Percentiles rank a stretch among this genome's conserved stretches.
Evolutionary conservation across 441 rosid species (phyloP).

Genomic region (Sinapis alba): DNA sequence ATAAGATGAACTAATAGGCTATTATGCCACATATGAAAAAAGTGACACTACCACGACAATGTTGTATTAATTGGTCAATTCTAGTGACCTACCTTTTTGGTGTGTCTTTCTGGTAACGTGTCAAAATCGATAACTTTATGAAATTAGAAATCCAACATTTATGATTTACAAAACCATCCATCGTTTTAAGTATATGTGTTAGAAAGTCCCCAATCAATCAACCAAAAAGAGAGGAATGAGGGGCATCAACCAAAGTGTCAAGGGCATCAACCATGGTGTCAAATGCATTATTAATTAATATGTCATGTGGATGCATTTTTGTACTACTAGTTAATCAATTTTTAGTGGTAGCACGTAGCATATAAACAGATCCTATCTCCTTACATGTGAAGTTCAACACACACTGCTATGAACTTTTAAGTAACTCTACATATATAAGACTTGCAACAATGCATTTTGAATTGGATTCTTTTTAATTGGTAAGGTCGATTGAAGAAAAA

Average conservation of each 20-base stretch:
- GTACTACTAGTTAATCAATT: too few species aligned
- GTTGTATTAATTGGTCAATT: slow-evolving; percentile 29
- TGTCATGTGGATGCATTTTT: not conserved
- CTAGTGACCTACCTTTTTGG: slow-evolving; percentile 14
- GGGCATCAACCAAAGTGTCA: not conserved
- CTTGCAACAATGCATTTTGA: not conserved
- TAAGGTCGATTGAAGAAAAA: not conserved
- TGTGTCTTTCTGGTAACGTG: slow-evolving; percentile 6
- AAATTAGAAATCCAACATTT: not conserved
- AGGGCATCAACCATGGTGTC: too few species aligned
- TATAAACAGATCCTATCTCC: not conserved
- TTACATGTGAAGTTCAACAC: not conserved
- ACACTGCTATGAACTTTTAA: not conserved
- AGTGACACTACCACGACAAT: slow-evolving; percentile 37
- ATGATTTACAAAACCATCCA: not conserved
- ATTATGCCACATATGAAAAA: too few species aligned
- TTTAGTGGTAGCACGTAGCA: not conserved
- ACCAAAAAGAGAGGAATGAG: not conserved
- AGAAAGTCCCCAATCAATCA: not conserved
- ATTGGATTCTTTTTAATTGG: not conserved
- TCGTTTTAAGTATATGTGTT: not conserved
- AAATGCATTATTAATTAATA: not conserved
- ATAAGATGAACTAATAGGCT: too few species aligned
- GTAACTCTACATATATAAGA: not conserved
- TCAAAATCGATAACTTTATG: slow-evolving; percentile 12